Base-by-base conservation (phyloP, 75 land plant species). In the Azolla pinnata region DNA sequence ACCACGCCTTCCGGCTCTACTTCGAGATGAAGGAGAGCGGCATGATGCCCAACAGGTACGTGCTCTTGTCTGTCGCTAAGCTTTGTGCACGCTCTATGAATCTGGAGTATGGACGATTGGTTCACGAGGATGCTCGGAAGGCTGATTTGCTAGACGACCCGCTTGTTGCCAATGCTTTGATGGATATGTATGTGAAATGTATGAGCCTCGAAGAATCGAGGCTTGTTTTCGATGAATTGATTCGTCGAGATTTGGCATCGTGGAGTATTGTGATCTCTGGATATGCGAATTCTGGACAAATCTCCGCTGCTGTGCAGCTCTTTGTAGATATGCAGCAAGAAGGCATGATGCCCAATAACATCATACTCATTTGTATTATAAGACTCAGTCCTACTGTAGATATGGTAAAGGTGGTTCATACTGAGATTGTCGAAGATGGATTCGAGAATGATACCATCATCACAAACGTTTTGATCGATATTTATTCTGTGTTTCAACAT, bases 161-260 rank as follows among this genome's bases (percentile, higher is more conserved):
- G 61, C 78, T 68, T 59, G 72, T 80, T 0, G 63, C 61, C 24
- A 82, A 77, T 56, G 60, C 83, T 31, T 65, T 86, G 56, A 61
- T 82, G 31, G 76, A 74, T 60, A 69, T 75, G 78, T 86, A 79
- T 68, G 75, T 70, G 0, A 86, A 79, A 56, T 60, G 58, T 60
- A 78, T 78, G 21, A 44, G 70, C 31, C 65, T 82, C 46, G 70
- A 60, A 0, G 54, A 67, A 60, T 85, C 83, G 21, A 71, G 71
- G 54, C 42, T 32, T n/a, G 29, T 77, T 1, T 86, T 86, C 59
- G 50, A 50, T 29, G 64, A 52, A 29, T 10, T 72, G 60, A 23
- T 67, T 8, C 47, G 60, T 42, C 34, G 53, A 27, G 74, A 67
- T 52, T 59, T 78, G 44, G 81, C 83, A 25, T 72, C 83, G 2